These are phyloP conservation scores for Colletotrichum sp. DNA, from an alignment of 2,329 filamentous ascomycete genomes.

Conservation along the genomic window DNA sequence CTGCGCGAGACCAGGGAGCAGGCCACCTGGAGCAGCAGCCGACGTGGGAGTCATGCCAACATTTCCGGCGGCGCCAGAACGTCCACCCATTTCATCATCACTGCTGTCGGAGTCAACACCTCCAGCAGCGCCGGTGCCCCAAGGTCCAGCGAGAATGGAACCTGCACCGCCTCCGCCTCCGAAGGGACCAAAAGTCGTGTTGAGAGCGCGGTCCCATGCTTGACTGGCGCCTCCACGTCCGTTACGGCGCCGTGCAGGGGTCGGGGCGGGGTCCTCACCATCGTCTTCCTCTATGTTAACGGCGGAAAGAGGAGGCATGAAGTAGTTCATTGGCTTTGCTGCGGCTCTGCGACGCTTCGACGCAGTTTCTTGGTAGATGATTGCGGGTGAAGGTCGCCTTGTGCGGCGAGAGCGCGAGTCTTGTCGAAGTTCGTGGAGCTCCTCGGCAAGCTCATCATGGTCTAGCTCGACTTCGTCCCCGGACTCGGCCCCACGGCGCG, in stretches of 20 bases:
- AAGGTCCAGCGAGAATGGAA: constrained; percentile 76
- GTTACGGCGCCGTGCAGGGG: constrained; percentile 71
- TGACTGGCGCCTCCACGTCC: constrained; percentile 64
- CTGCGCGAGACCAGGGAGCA: constrained; percentile 45
- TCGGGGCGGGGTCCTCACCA: constrained; percentile 69
- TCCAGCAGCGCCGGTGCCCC: constrained; percentile 75
- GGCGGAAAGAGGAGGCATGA: constrained; percentile 73
- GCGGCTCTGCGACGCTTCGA: constrained; percentile 59
- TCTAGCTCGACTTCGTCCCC: constrained; percentile 64
- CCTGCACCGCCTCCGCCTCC: constrained; percentile 76
- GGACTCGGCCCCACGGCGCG: constrained; percentile 56
- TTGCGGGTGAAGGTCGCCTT: constrained; percentile 56
- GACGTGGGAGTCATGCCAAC: constrained; percentile 66
- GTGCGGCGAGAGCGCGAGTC: constrained; percentile 59
- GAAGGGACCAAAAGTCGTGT: constrained; percentile 92
- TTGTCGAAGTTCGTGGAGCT: constrained; percentile 65
- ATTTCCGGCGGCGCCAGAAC: constrained; percentile 56
- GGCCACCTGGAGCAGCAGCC: constrained; percentile 48
- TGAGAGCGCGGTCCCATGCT: constrained; percentile 79
- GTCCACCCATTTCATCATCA: constrained; percentile 83
- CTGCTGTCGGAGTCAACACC: constrained; percentile 95
- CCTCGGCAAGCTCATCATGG: constrained; percentile 68
- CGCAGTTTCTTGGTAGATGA: constrained; percentile 62
- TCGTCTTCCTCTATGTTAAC: constrained; percentile 75
- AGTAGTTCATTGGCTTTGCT: constrained; percentile 80